phyloP scores from a whole-genome alignment of 2,329 filamentous ascomycete genomes.

The Pseudodiploospora longispora region DNA sequence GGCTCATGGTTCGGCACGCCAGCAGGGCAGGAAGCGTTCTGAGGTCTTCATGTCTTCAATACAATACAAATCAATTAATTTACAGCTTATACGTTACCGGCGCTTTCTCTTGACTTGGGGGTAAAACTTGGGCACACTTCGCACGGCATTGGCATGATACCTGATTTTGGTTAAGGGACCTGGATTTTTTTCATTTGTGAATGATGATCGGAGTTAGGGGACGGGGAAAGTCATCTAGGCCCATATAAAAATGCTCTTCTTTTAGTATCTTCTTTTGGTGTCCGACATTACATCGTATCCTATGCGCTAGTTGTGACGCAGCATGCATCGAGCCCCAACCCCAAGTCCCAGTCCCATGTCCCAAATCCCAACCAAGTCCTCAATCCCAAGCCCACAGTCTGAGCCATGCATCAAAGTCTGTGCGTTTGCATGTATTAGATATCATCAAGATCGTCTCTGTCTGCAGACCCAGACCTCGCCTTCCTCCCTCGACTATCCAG shows the following conservation, averaged over 20 bases:
- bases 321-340: too few species aligned
- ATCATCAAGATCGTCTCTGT: conserved; percentile 53
- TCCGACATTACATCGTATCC: conserved; percentile 13
- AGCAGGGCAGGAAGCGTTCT: conserved; percentile 65
- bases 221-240: too few species aligned
- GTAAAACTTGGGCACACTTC: too few species aligned
- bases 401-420: background rate
- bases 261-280: conserved; percentile 2
- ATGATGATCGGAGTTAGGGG: too few species aligned
- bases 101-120: too few species aligned
- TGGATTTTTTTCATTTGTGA: background rate
- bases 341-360: too few species aligned
- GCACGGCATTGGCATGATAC: too few species aligned
- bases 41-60: conserved; percentile 14
- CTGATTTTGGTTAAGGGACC: too few species aligned
- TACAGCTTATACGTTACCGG: too few species aligned
- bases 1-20: conserved; percentile 74
- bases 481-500: conserved; percentile 54
- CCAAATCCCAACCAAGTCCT: background rate
- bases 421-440: conserved; percentile 27
- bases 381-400: conserved; percentile 1
- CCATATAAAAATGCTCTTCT: too few species aligned
- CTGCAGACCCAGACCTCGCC: conserved; percentile 20
- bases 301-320: conserved; percentile 8
- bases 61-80: too few species aligned